These are phyloP conservation scores for Wickerhamiella vanderwaltii DNA, from an alignment of 805 yeast species.

Conservation along the genomic window DNA sequence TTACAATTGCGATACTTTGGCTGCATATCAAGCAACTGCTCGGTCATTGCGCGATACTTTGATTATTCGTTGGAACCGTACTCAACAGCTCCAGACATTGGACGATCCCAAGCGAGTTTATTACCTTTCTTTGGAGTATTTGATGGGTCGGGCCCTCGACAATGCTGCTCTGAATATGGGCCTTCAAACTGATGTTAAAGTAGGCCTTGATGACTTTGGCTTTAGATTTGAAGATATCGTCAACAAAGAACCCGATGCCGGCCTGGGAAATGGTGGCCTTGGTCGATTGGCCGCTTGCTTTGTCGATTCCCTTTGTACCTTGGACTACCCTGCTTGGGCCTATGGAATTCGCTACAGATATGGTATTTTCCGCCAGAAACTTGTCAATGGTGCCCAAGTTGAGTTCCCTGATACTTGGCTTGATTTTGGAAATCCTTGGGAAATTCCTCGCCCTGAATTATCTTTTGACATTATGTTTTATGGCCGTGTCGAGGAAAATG, in stretches of 20 bases:
- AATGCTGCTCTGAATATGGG: conserved; percentile 79
- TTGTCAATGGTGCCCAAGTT: conserved; percentile 85
- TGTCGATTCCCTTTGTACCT: conserved; percentile 75
- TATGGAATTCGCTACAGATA: conserved; percentile 87
- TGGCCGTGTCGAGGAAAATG: conserved; percentile 48
- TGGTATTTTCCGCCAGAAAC: conserved; percentile 84
- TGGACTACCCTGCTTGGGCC: conserved; percentile 92
- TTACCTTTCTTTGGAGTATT: conserved; percentile 73
- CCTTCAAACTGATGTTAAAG: conserved; percentile 45
- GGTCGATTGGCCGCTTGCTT: conserved; percentile 94
- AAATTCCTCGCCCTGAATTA: conserved; percentile 72
- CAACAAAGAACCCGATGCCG: conserved; percentile 86
- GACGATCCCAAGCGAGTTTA: conserved; percentile 77
- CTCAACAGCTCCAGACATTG: conserved; percentile 79
- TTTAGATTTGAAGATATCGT: conserved; percentile 78
- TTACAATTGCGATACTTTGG: conserved; percentile 83
- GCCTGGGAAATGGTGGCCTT: conserved; percentile 87
- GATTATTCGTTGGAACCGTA: conserved; percentile 79
- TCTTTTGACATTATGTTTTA: conserved; percentile 84
- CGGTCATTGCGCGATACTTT: conserved; percentile 65
- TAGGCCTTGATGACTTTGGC: conserved; percentile 60
- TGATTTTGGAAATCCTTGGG: conserved; percentile 86
- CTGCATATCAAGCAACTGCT: conserved; percentile 86
- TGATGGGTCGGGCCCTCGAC: conserved; percentile 93
- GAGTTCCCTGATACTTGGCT: conserved; percentile 94